Conservation (phyloP, 108 stramenopile genomes). For the Nannochloropsis salina region DNA sequence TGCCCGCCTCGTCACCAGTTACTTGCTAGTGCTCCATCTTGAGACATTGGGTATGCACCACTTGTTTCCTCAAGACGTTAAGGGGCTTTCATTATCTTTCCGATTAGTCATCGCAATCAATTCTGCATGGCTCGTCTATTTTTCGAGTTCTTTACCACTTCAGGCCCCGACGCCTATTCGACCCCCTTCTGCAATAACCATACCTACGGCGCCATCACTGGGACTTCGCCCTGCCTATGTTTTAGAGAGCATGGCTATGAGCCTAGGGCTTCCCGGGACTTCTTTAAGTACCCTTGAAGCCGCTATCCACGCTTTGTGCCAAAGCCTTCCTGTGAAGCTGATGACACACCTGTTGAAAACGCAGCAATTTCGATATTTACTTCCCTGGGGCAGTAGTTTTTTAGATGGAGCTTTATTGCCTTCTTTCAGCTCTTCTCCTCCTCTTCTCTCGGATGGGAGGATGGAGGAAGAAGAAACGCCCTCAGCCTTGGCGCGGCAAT, state of each 20-base stretch:
- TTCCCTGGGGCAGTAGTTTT: conserved; percentile 8
- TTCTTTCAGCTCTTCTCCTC: neutral
- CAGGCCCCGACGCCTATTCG: neutral
- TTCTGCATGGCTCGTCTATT: neutral
- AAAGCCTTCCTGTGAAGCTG: neutral
- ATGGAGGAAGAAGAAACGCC: neutral
- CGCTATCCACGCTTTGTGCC: neutral
- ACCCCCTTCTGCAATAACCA: neutral
- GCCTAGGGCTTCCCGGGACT: neutral
- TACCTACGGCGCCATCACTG: neutral
- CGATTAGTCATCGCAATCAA: neutral
- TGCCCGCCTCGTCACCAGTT: neutral
- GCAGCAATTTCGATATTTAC: neutral
- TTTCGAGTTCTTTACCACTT: conserved; percentile 15
- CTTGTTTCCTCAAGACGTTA: neutral
- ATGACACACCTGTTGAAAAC: neutral
- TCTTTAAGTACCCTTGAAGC: neutral
- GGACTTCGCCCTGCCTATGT: neutral
- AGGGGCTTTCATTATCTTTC: neutral
- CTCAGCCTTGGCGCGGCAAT: neutral
- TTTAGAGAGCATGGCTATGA: neutral
- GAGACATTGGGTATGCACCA: neutral
- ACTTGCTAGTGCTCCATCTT: neutral
- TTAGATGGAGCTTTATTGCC: neutral
- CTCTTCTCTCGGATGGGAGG: neutral